Evolutionary conservation across 495 filamentous ascomycete species (phyloP), one percentile per base, ranked within the genome.

Genomic region (Lophiotrema nucula): DNA sequence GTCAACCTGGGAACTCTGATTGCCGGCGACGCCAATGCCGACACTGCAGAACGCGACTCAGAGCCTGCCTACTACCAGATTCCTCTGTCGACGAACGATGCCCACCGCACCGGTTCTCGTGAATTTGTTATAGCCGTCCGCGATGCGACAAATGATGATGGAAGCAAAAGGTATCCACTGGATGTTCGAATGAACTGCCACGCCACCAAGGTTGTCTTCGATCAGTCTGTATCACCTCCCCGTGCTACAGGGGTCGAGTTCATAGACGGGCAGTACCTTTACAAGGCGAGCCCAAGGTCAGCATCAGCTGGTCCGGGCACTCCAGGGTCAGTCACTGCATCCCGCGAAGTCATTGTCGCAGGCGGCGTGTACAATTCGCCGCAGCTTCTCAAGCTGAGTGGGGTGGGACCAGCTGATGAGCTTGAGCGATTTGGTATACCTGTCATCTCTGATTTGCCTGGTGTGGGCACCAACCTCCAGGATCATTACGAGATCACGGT

Each of bases 401-500:
- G 87, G 6, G 70, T 88, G 42, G 84, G 85, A 1, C 76, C 81
- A 0, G 49, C 53, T 3, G 60, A 58, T 0, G 74, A 83, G 27
- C 74, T 88, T 0, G 15, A 66, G 2, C 56, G 56, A 5, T 73
- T 77, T 48, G 62, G 67, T 21, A 84, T 87, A 50, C 65, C 73
- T 4, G 71, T 83, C 0, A 49, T 84, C 0, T 56, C 69, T 24
- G 76, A 85, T 57, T 70, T 81, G 0, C 81, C 82, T 0, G 81
- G 79, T 16, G 84, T 88, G 0, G 85, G 85, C 37, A 72, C 73
- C n/a, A 87, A 87, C 67, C 70, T 88, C 1, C 82, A 85, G 49
- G 82, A 87, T 59, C 81, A 81, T 67, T 81, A 83, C 63, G 83
- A 85, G 51, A 74, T 72, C 23, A 61, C 71, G 25, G 76, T 83